Evolutionary conservation across 2,329 filamentous ascomycete species (phyloP).

Genomic region (Aspergillus sp.): DNA sequence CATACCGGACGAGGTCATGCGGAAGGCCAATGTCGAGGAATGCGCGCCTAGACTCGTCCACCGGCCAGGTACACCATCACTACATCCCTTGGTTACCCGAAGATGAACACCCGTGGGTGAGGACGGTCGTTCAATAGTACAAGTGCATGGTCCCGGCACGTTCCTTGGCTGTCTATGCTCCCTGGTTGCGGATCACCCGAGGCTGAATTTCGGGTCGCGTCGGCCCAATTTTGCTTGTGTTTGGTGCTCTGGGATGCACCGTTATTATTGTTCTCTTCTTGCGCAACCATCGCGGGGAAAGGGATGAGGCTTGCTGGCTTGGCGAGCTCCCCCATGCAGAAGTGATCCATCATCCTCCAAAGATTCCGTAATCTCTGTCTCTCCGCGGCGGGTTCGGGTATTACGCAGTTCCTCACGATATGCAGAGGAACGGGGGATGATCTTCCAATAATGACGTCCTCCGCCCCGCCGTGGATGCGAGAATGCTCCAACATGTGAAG

Average conservation of each 20-base stretch:
- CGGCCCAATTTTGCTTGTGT: conserved; percentile 17
- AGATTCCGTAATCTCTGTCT: not conserved
- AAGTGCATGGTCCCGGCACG: conserved; percentile 18
- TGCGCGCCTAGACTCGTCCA: not conserved
- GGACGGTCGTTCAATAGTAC: not conserved
- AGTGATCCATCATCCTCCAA: not conserved
- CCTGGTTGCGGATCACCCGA: conserved; percentile 34
- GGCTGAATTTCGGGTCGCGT: conserved; percentile 27
- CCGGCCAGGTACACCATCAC: conserved; percentile 2
- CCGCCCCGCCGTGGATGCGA: conserved; percentile 20
- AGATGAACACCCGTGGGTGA: not conserved
- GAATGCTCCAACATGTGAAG: conserved; percentile 28
- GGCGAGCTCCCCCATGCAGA: conserved; percentile 1
- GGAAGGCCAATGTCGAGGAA: conserved; percentile 1
- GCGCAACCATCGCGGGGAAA: not conserved
- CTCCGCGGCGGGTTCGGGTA: conserved; percentile 6
- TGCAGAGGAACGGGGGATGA: conserved; percentile 20
- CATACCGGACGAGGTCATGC: conserved; percentile 1
- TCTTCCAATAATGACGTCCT: conserved; percentile 29
- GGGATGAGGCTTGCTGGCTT: not conserved
- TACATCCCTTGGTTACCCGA: not conserved
- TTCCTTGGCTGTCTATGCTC: conserved; percentile 22
- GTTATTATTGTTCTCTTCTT: not conserved
- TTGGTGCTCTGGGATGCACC: not conserved
- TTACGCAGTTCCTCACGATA: conserved; percentile 20